A percentile compares a stretch with the other conserved stretches of the same genome.
These are phyloP conservation scores for Citrus inodora DNA, from an alignment of 345 rosid genomes.

Conservation along the genomic window DNA sequence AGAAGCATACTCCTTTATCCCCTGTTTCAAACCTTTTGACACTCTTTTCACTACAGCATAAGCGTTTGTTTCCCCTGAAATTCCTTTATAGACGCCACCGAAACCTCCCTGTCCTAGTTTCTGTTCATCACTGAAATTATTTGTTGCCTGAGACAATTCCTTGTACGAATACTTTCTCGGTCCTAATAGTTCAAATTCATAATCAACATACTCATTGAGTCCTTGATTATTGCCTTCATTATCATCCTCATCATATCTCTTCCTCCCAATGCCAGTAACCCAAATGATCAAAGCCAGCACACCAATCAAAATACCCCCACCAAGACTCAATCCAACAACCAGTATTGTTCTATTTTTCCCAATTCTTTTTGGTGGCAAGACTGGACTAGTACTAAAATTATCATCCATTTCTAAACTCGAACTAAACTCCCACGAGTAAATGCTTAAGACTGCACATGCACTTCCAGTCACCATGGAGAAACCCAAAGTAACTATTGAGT, in stretches of 20 bases:
- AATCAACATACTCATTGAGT: not conserved
- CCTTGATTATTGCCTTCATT: not conserved
- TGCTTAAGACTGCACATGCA: too few relatives aligned
- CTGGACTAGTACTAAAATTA: too few relatives aligned
- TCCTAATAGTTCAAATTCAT: conserved; percentile 14
- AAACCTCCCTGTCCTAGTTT: conserved; percentile 23
- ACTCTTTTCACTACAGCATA: conserved; percentile 19
- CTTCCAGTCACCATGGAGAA: too few relatives aligned
- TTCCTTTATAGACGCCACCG: conserved; percentile 23
- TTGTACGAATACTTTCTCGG: conserved; percentile 15
- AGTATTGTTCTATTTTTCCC: not conserved
- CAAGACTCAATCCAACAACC: not conserved
- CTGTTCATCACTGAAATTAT: conserved; percentile 13
- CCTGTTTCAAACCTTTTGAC: conserved; percentile 17
- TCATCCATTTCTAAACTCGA: too few relatives aligned
- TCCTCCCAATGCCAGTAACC: not conserved
- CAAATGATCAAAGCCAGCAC: not conserved
- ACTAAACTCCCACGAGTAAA: too few relatives aligned
- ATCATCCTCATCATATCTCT: not conserved
- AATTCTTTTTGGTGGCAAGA: not conserved
- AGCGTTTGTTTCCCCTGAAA: conserved; percentile 3
- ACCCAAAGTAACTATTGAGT: too few relatives aligned
- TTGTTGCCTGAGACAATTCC: conserved; percentile 18
- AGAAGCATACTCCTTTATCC: conserved; percentile 15
- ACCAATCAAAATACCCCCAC: not conserved